Evolutionary conservation across 2,329 filamentous ascomycete species (phyloP).

Genomic region (Hyphodiscus sp.): DNA sequence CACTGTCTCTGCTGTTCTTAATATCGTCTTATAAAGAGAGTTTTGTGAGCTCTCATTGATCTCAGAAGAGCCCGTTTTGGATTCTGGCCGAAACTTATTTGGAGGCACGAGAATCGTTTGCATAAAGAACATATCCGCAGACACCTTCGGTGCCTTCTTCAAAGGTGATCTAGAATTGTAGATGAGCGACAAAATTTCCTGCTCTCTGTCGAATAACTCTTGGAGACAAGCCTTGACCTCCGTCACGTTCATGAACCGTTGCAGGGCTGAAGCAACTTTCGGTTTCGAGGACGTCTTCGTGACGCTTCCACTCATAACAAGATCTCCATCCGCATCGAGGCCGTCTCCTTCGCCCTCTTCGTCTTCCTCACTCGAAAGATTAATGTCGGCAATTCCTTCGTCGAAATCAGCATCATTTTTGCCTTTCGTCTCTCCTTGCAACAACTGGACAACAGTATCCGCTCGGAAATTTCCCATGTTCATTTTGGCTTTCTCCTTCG

Average conservation of each 20-base stretch:
- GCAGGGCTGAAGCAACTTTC: slow-evolving; percentile 38
- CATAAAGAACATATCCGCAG: slow-evolving; percentile 90
- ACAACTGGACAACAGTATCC: slow-evolving; percentile 28
- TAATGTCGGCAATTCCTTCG: slow-evolving; percentile 65
- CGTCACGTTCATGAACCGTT: slow-evolving; percentile 74
- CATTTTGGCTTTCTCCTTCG: slow-evolving; percentile 75
- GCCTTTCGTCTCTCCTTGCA: slow-evolving; percentile 35
- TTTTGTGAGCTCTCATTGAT: slow-evolving; percentile 89
- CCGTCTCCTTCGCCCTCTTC: slow-evolving; percentile 39
- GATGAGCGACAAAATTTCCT: slow-evolving; percentile 75
- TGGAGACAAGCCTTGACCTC: slow-evolving; percentile 76
- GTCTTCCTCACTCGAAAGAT: slow-evolving; percentile 41
- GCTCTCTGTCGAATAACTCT: slow-evolving; percentile 80
- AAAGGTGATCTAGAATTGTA: slow-evolving; percentile 65
- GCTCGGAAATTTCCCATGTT: slow-evolving; percentile 54
- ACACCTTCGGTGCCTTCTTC: slow-evolving; percentile 52
- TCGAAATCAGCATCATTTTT: slow-evolving; percentile 38
- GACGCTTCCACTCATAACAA: slow-evolving; percentile 48
- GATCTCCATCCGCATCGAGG: slow-evolving; percentile 48
- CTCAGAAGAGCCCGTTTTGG: slow-evolving; percentile 70
- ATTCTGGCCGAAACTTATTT: slow-evolving; percentile 85
- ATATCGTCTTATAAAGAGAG: slow-evolving; percentile 75
- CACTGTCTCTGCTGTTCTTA: slow-evolving; percentile 68
- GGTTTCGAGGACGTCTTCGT: slow-evolving; percentile 29
- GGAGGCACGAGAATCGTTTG: slow-evolving; percentile 82